These are phyloP conservation scores for Ilex paraguariensis DNA, from an alignment of 305 asterid species.

Conservation along the genomic window DNA sequence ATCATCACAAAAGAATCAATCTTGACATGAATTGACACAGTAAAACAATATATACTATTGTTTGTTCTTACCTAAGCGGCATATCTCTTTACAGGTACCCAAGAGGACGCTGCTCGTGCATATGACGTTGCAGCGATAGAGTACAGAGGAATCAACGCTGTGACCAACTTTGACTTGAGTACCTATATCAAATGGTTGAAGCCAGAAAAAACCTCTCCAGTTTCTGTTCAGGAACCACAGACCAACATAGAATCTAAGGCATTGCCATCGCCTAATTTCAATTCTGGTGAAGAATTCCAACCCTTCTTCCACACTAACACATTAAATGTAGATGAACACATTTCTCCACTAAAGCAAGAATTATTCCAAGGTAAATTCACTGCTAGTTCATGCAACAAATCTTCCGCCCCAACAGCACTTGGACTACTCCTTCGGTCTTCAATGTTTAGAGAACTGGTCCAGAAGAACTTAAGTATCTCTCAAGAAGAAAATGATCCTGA, in stretches of 20 bases:
- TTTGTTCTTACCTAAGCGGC: not conserved
- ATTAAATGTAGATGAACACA: slow-evolving; percentile 26
- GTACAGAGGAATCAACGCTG: slow-evolving; percentile 72
- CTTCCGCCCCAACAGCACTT: slow-evolving; percentile 54
- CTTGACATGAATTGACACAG: not conserved
- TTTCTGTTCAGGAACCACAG: slow-evolving; percentile 37
- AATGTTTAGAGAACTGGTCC: slow-evolving; percentile 51
- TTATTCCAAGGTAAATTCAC: slow-evolving; percentile 25
- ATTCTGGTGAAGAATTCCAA: slow-evolving; percentile 23
- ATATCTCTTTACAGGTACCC: slow-evolving; percentile 39
- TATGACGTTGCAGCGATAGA: slow-evolving; percentile 78
- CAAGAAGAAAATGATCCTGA: slow-evolving; percentile 37
- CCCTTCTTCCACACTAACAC: slow-evolving; percentile 33
- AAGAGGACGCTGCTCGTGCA: slow-evolving; percentile 80
- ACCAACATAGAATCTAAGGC: slow-evolving; percentile 17
- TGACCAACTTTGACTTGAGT: slow-evolving; percentile 76
- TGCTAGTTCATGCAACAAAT: slow-evolving; percentile 27
- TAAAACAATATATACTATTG: not conserved
- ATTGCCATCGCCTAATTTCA: slow-evolving; percentile 15
- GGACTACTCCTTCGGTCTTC: slow-evolving; percentile 63
- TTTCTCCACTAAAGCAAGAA: slow-evolving; percentile 14
- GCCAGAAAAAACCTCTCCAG: slow-evolving; percentile 33
- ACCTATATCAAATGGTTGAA: slow-evolving; percentile 67
- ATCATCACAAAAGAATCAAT: too few species aligned
- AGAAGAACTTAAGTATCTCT: slow-evolving; percentile 41